These are phyloP conservation scores for Panaeolus cyanescens DNA, from an alignment of 768 basidiomycete genomes.

Conservation along the genomic window DNA sequence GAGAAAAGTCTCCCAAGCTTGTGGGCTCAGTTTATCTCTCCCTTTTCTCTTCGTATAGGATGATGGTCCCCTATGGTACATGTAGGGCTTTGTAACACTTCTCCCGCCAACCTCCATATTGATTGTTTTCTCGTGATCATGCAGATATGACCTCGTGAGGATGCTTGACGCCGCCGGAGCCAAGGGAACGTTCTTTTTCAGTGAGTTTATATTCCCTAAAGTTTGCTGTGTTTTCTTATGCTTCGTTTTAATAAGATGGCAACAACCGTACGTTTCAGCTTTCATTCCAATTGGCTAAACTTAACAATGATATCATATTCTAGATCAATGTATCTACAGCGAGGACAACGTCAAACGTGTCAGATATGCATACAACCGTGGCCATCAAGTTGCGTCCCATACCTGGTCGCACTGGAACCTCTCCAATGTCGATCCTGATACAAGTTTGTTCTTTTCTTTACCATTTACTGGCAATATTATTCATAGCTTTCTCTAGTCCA, in stretches of 20 bases:
- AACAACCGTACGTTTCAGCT: slow-evolving; percentile 34
- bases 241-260: slow-evolving; percentile 31
- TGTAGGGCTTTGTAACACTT: slow-evolving; percentile 29
- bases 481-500: slow-evolving; percentile 31
- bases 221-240: neutral
- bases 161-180: slow-evolving; percentile 32
- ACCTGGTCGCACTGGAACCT: slow-evolving; percentile 45
- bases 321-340: slow-evolving; percentile 40
- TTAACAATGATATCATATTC: neutral
- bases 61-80: slow-evolving; percentile 42
- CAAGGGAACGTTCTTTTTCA: slow-evolving; percentile 47
- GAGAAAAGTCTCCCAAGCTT: neutral
- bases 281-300: neutral
- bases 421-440: slow-evolving; percentile 35
- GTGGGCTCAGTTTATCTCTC: too few relatives aligned
- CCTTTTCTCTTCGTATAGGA: slow-evolving; percentile 27
- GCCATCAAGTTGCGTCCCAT: slow-evolving; percentile 46
- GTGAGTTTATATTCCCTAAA: too few relatives aligned
- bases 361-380: slow-evolving; percentile 36
- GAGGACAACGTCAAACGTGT: slow-evolving; percentile 32
- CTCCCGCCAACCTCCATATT: too few relatives aligned
- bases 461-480: neutral
- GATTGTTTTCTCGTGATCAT: too few relatives aligned
- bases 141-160: slow-evolving; percentile 35
- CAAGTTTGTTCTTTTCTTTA: slow-evolving; percentile 21